Conservation (phyloP, 2,329 filamentous ascomycete species). For the Neonectria neomacrospora region DNA sequence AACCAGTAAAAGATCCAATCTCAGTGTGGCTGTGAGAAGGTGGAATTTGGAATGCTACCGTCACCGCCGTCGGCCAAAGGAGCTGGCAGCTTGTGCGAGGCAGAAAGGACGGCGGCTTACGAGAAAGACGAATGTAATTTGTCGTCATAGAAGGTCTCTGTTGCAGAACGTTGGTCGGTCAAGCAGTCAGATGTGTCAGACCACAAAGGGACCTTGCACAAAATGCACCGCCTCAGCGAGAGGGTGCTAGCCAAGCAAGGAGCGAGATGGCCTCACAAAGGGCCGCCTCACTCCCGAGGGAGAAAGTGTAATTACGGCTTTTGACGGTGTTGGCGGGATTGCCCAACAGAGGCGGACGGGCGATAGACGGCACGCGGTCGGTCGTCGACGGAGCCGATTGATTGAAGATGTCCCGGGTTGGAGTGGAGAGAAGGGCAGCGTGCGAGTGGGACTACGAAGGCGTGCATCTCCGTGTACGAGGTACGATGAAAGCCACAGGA, state of each 20-base stretch:
- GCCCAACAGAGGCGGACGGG: not conserved
- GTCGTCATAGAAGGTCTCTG: not conserved
- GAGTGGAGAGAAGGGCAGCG: not conserved
- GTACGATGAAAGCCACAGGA: not conserved
- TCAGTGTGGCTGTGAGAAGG: conserved; percentile 1
- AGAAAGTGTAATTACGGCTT: conserved; percentile 1
- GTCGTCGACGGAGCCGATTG: not conserved
- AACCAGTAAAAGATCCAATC: not conserved
- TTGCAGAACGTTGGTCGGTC: not conserved
- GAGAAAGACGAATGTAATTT: not conserved
- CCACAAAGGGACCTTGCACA: conserved; percentile 21
- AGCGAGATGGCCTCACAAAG: conserved; percentile 4
- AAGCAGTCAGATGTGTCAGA: conserved; percentile 17
- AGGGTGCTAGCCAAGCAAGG: not conserved
- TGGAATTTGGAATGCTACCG: not conserved
- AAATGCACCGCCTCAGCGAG: conserved; percentile 24
- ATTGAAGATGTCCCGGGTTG: not conserved
- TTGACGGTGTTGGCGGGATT: not conserved
- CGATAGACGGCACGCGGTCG: not conserved
- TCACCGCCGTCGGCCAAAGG: not conserved
- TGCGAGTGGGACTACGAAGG: not conserved
- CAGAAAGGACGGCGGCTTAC: not conserved
- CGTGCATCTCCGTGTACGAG: not conserved
- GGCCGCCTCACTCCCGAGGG: not conserved
- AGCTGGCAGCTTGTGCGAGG: not conserved